These are phyloP conservation scores for Cercospora sojina DNA, from an alignment of 2,329 filamentous ascomycete genomes.

Conservation along the genomic window DNA sequence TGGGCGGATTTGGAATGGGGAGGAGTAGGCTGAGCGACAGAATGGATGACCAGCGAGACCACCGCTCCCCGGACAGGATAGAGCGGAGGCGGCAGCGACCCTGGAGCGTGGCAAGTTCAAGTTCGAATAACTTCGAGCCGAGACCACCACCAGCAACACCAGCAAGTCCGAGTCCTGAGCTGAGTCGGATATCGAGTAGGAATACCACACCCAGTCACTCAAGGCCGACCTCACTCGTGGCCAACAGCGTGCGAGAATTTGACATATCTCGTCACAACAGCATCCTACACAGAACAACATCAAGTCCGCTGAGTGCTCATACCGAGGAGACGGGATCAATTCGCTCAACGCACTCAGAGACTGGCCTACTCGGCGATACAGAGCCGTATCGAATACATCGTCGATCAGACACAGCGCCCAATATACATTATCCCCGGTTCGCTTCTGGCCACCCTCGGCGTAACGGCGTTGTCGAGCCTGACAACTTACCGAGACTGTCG, in stretches of 20 bases:
- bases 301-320: slow-evolving; percentile 35
- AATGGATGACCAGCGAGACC: slow-evolving; percentile 54
- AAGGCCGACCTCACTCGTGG: slow-evolving; percentile 36
- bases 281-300: slow-evolving; percentile 31
- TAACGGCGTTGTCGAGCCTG: slow-evolving; percentile 61
- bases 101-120: slow-evolving; percentile 39
- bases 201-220: slow-evolving; percentile 37
- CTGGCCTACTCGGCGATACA: slow-evolving; percentile 34
- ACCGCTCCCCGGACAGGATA: slow-evolving; percentile 46
- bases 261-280: slow-evolving; percentile 36
- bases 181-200: slow-evolving; percentile 49
- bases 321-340: slow-evolving; percentile 38
- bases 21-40: slow-evolving; percentile 36
- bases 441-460: slow-evolving; percentile 62
- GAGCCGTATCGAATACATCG: slow-evolving; percentile 33
- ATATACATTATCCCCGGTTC: slow-evolving; percentile 51
- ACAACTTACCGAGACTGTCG: slow-evolving; percentile 53
- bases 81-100: slow-evolving; percentile 37
- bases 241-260: slow-evolving; percentile 36
- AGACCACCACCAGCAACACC: slow-evolving; percentile 64
- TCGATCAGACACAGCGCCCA: slow-evolving; percentile 39
- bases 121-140: slow-evolving; percentile 43
- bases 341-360: slow-evolving; percentile 35
- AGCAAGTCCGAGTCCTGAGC: slow-evolving; percentile 55
- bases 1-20: slow-evolving; percentile 49